Base-by-base conservation (phyloP, 805 yeast species). In the Ogataea saltuana region DNA sequence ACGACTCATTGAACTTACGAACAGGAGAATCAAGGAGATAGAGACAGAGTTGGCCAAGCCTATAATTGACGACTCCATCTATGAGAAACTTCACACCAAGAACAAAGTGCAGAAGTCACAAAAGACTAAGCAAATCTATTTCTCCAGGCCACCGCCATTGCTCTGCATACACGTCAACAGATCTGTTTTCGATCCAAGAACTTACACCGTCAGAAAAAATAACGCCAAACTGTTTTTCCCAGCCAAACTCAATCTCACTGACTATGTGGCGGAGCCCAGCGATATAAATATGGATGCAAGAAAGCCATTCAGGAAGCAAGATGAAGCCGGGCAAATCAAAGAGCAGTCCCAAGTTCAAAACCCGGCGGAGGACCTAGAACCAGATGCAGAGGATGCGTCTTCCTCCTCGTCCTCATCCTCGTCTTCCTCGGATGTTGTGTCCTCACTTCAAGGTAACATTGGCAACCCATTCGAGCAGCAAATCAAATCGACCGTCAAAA, bases 141-240 rank as follows among this genome's bases (percentile, higher is more conserved):
- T 89, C 50, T 76, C 88, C 17, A 74, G 90, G 56, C 91, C 93
- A 0, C 96, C 97, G 1, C 84, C 89, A 9, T 72, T 88, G 43
- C 70, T 91, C 34, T 79, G 91, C 41, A 76, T 91, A 33, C 98
- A 93, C 63, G 85, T 91, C 49, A 91, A 91, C 62, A 78, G 99
- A 58, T 88, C 96, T 2, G 97, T 88, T 11, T 91, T 89, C 63
- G 97, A 91, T 63, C 87, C 93, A 42, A 70, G 78, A 43, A 85
- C 96, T 0, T 93, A 86, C 47, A 78, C 77, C 71, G 85, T 88
- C 20, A 77, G 87, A 50, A 91, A 91, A 61, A 90, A 90, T 61
- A 80, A 86, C 38, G 84, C 96, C 4, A 76, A 79, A 39, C 91
- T 91, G n/a, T 64, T 76, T 9, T 89, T 89, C 68, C 91, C 95